Evolutionary conservation across 306 rosid species (phyloP), one percentile per base, ranked within the genome.

Genomic region (Vicia faba): DNA sequence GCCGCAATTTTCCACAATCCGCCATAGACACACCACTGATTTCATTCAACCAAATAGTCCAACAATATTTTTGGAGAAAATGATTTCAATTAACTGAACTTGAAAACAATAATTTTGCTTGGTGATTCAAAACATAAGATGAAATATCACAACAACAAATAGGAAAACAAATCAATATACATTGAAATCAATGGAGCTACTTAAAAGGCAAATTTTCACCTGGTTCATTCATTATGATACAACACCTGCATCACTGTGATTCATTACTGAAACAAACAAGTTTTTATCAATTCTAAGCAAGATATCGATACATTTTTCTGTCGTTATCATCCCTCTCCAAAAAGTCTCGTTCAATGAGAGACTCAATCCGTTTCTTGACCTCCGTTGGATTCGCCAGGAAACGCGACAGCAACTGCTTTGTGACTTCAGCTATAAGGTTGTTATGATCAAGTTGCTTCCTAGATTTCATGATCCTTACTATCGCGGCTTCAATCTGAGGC

Each of bases 401-500:
- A 66, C 91, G 84, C 0, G 88, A 68, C 72, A 87, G 96, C 79
- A 92, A 58, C 85, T 89, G 96, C 82, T 89, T 92, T 2, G 98
- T 92, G 67, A 92, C 98, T 79, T 92, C 96, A 0, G 98, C 83
- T 41, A 87, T 87, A 41, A 92, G 75, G 43, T 86, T 92, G 82
- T 92, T 89, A 69, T 92, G 96, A 77, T 92, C 95, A 50, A 92
- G 87, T 62, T 77, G 84, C 70, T 84, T 91, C 79, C 98, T 78
- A 0, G 96, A 82, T 71, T 92, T 89, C 98, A 92, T 92, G 76
- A 89, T 89, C 82, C 96, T 84, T 56, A 89, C 95, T 44, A 92
- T 71, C 0, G 98, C 92, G 11, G 98, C 96, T 72, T 92, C 98
- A 9, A 92, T 92, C 74, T 92, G 97, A 26, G 98, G 98, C 79